phyloP scores from a whole-genome alignment of 352 stramenopile genomes.

The Pythium pyrilobum region DNA sequence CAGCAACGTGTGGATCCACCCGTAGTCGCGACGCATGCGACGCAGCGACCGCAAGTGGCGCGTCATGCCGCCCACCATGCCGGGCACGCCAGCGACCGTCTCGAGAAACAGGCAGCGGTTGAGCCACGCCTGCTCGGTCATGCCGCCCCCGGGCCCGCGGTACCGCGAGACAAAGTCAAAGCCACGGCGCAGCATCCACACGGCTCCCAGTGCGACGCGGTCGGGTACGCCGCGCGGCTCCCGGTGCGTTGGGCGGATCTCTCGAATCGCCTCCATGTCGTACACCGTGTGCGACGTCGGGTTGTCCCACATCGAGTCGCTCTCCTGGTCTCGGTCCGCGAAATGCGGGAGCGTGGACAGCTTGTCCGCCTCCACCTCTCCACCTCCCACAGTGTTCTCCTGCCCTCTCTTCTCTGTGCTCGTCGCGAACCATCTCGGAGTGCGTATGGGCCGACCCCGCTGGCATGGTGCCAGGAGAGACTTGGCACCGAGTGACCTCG shows the following conservation, averaged over 20 bases:
- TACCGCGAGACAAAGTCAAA: constrained; percentile 53
- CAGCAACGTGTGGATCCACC: constrained; percentile 88
- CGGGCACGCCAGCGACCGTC: constrained; percentile 62
- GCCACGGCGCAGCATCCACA: constrained; percentile 34
- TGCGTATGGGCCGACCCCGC: too few relatives aligned
- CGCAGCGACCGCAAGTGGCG: constrained; percentile 79
- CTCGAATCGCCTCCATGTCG: constrained; percentile 28
- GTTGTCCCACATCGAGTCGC: constrained; percentile 27
- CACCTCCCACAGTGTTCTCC: too few relatives aligned
- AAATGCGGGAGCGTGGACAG: background rate
- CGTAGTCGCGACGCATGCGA: constrained; percentile 75
- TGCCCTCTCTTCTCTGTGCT: background rate
- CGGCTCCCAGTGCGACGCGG: constrained; percentile 25
- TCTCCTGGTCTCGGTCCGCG: background rate
- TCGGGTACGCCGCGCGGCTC: constrained; percentile 33
- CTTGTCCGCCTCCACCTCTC: background rate
- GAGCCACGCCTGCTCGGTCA: constrained; percentile 62
- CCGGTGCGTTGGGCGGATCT: constrained; percentile 31
- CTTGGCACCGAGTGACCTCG: too few relatives aligned
- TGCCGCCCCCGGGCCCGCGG: constrained; percentile 37
- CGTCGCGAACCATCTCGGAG: too few relatives aligned
- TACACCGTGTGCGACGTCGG: constrained; percentile 36
- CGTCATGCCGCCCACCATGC: constrained; percentile 65
- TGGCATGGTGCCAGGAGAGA: too few relatives aligned
- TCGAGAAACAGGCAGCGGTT: constrained; percentile 74